Base-by-base conservation (phyloP, 192 early-diverging fungal genomes). In the Allomyces arbusculus region DNA sequence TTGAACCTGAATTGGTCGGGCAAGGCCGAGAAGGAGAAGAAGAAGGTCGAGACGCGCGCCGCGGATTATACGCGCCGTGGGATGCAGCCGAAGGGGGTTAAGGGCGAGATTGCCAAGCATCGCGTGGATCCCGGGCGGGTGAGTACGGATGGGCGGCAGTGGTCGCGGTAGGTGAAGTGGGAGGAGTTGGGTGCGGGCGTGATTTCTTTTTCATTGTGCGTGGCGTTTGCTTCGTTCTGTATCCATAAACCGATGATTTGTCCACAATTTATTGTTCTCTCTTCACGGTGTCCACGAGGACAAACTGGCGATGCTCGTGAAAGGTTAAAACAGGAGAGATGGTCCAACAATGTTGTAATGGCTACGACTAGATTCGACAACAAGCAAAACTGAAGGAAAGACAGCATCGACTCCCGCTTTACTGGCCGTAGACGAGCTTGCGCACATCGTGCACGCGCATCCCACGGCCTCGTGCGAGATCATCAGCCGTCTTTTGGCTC, bases 401-500 rank as follows among this genome's bases (percentile, higher is more conserved):
- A 7, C 33, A 40, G 7, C 33, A 40, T 40, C 33, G 7, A 8
- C 33, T 3, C 26, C 26, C 26, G 4, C 33, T 40, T 58, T 74
- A 61, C 26, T 11, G 79, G 63, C 92, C 91, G 70, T 93, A 95
- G 73, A 95, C 93, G 23, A 77, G 80, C 73, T 88, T 83, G 72
- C 92, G 86, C 55, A 99, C 89, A 70, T 99, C 94, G 22, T 87
- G 76, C 58, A 99, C 75, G 44, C 87, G 89, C 69, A 88, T 81
- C 22, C 95, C 95, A 63, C 95, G 78, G 50, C 81, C 80, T 75
- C 78, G 79, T 20, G 95, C 94, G 78, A 99, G 83, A 40, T 97
- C 88, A 61, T 82, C 77, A 12, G 94, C 91, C 8, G 82, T 74
- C 69, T 80, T 84, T 78, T 99, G 96, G 19, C 74, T 68, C 20